Conservation (phyloP, 192 early-diverging fungal species). For the Linnemannia hyalina region DNA sequence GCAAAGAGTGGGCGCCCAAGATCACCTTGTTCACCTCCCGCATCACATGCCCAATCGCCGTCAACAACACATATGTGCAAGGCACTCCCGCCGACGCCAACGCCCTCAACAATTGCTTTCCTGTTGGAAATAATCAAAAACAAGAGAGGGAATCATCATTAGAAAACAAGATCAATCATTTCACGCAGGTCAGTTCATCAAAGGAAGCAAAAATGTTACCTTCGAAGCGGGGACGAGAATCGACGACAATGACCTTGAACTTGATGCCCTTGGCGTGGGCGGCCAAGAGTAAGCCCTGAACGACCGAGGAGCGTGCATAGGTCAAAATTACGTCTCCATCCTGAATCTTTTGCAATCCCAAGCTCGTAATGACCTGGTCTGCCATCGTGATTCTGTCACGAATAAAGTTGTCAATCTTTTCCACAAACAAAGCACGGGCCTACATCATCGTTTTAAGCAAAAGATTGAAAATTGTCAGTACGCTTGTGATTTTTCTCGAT, state of each 20-base stretch:
- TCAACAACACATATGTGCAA: slow-evolving; percentile 79
- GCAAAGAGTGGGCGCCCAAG: slow-evolving; percentile 91
- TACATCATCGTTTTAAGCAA: slow-evolving; percentile 24
- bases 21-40: slow-evolving; percentile 93
- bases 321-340: slow-evolving; percentile 94
- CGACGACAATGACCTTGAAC: slow-evolving; percentile 94
- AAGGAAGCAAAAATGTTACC: slow-evolving; percentile 60
- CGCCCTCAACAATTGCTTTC: slow-evolving; percentile 72
- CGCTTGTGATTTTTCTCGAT: background rate
- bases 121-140: slow-evolving; percentile 35
- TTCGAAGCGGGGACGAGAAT: slow-evolving; percentile 90
- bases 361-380: slow-evolving; percentile 80
- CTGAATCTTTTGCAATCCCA: slow-evolving; percentile 91
- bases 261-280: slow-evolving; percentile 80
- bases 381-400: slow-evolving; percentile 90
- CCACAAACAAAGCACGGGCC: slow-evolving; percentile 76
- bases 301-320: slow-evolving; percentile 93
- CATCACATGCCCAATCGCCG: slow-evolving; percentile 82
- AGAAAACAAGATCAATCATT: background rate
- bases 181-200: background rate
- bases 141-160: background rate
- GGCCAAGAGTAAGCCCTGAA: slow-evolving; percentile 80
- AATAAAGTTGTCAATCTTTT: slow-evolving; percentile 90
- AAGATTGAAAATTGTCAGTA: background rate
- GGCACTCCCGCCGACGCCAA: slow-evolving; percentile 75